Conservation (phyloP, 2,329 filamentous ascomycete genomes). For the Alternaria arborescens region DNA sequence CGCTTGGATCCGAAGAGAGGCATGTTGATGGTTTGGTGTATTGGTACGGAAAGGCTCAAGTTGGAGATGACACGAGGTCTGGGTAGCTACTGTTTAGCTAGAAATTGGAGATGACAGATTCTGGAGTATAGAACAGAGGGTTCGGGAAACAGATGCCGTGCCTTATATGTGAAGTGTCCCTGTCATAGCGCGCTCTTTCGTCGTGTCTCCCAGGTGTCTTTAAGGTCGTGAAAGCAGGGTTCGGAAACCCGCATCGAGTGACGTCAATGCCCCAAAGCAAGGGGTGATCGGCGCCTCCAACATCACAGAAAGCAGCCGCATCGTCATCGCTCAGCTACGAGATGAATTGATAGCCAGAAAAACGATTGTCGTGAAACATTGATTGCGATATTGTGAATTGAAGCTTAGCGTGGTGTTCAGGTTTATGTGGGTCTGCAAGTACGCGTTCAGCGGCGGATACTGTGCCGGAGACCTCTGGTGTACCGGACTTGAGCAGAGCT, state of each 20-base stretch:
- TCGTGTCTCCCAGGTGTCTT: not conserved
- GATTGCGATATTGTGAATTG: not conserved
- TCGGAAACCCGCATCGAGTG: conserved; percentile 18
- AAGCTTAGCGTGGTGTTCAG: conserved; percentile 5
- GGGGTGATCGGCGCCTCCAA: conserved; percentile 14
- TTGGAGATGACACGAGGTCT: not conserved
- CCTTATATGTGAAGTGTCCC: conserved; percentile 5
- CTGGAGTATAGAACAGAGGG: not conserved
- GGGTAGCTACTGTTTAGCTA: not conserved
- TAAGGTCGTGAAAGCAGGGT: conserved; percentile 12
- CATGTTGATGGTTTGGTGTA: conserved; percentile 29
- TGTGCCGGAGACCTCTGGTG: conserved; percentile 18
- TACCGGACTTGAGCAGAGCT: conserved; percentile 17
- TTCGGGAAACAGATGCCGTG: not conserved
- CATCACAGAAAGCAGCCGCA: conserved; percentile 10
- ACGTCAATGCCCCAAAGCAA: conserved; percentile 23
- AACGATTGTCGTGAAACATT: conserved; percentile 2
- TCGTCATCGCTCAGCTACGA: conserved; percentile 12
- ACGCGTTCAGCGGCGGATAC: conserved; percentile 6
- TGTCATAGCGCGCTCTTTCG: not conserved
- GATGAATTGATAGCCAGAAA: not conserved
- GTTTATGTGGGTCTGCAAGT: conserved; percentile 25
- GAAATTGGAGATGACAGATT: not conserved
- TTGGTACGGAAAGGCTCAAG: not conserved
- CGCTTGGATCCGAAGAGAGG: conserved; percentile 47